A percentile compares a stretch with the other conserved stretches of the same genome.
These are phyloP conservation scores for Trebouxiophyceae sp. DNA, from an alignment of 163 green algal genomes.

Conservation along the genomic window DNA sequence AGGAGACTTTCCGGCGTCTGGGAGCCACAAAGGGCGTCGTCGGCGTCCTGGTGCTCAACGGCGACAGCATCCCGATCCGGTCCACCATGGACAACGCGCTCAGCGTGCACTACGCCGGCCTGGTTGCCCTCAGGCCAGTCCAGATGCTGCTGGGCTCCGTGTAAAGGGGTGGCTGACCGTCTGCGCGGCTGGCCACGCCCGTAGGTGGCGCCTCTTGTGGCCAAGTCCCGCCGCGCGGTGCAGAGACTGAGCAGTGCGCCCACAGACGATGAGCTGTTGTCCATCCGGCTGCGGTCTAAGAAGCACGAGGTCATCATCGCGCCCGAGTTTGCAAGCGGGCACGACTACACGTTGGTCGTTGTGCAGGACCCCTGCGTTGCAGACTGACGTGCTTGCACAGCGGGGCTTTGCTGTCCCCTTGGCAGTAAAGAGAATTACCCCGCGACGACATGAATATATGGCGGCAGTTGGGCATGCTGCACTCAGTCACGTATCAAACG, in stretches of 20 bases:
- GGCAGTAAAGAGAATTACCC: too few species aligned
- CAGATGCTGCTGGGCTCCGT: not conserved
- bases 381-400: too few species aligned
- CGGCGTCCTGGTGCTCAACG: conserved; percentile 40
- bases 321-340: conserved; percentile 29
- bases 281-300: conserved; percentile 43
- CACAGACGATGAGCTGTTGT: conserved; percentile 43
- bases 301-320: conserved; percentile 55
- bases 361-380: conserved; percentile 33
- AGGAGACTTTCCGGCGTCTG: conserved; percentile 44
- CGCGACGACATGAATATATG: too few species aligned
- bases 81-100: conserved; percentile 38
- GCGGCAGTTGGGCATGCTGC: too few species aligned
- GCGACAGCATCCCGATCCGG: conserved; percentile 46
- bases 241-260: conserved; percentile 20
- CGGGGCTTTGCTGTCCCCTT: too few species aligned
- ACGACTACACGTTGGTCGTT: conserved; percentile 37
- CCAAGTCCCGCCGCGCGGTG: conserved; percentile 27
- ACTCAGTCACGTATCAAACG: too few species aligned
- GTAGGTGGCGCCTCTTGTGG: conserved; percentile 19
- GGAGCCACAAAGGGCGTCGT: conserved; percentile 36
- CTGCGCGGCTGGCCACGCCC: too few species aligned
- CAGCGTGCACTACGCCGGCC: conserved; percentile 22
- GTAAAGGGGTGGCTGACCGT: too few species aligned
- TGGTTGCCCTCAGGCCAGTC: not conserved